Conservation (phyloP, 192 early-diverging fungal species). For the Coemansia sp. region DNA sequence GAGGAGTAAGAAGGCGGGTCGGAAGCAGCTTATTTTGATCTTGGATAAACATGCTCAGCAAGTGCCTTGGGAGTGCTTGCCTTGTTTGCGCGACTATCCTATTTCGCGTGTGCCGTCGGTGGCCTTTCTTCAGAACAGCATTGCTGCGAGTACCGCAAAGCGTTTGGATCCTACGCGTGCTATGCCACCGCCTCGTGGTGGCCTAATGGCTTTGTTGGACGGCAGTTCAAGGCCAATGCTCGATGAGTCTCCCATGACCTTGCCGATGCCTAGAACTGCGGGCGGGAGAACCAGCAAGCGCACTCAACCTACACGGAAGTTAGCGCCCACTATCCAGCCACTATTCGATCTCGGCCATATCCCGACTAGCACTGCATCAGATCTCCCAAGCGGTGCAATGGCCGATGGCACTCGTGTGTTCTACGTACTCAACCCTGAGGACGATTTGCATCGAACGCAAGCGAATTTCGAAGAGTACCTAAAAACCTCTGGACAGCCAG, state of each 20-base stretch:
- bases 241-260: background rate
- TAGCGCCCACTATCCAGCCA: background rate
- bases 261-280: background rate
- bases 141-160: conserved; percentile 24
- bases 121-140: conserved; percentile 67
- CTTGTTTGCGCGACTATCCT: conserved; percentile 66
- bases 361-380: no score
- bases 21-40: conserved; percentile 77
- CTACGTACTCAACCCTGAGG: conserved; percentile 92
- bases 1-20: conserved; percentile 3
- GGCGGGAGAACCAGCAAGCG: conserved; percentile 6
- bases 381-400: conserved; percentile 16
- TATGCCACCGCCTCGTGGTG: background rate
- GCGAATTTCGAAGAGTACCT: conserved; percentile 63
- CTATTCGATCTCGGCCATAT: conserved; percentile 1
- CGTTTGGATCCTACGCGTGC: background rate
- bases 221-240: background rate
- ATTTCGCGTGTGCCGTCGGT: conserved; percentile 83
- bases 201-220: background rate
- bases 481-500: conserved; percentile 5
- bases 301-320: background rate
- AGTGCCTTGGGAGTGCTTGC: conserved; percentile 90
- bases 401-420: conserved; percentile 59
- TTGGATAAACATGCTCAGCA: conserved; percentile 82
- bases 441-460: conserved; percentile 84